Evolutionary conservation across 768 basidiomycete species (phyloP), one percentile per base, ranked within the genome.

Genomic region (Pulveroboletus ravenelii): DNA sequence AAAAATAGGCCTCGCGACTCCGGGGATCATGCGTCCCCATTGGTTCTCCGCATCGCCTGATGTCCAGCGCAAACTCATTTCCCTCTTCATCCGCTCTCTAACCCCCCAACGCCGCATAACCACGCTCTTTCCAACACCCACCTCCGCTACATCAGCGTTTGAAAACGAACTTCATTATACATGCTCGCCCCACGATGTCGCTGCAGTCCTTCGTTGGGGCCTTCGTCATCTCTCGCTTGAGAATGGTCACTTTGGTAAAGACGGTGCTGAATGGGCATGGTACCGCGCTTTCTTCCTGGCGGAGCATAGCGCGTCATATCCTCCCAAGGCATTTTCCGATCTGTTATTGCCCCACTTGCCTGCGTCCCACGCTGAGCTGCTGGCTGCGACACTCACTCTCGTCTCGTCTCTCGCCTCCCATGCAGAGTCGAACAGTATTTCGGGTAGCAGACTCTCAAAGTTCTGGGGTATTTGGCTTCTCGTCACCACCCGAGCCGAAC

Each of bases 11-110:
- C 73, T 89, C 45, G 87, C 89, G 63, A 82, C 84, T 4, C 81
- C 87, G 41, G 89, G 89, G 17, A 75, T 91, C 41, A 91, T 91
- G 86, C 85, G 86, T 59, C 87, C 89, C 6, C 85, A 90, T 63
- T 91, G 86, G 88, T 75, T 85, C 64, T 84, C 87, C 36, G 76
- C 88, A 9, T 88, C 85, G 6, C 79, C 80, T 8, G 78, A 80
- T 10, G 68, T 77, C n/a, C 89, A 91, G 65, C 81, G 71, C 56
- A 74, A 66, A 54, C 80, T 91, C 30, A 80, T 89, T 49, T 85
- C 85, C 15, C 77, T 62, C 23, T 90, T 84, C 71, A 73, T 91
- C 53, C 78, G 77, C 55, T 86, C 86, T 1, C 73, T 85, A 66
- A 71, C 74, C 56, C 62, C 75, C 40, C 74, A 74, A 50, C 72